Base-by-base conservation (phyloP, 305 asterid genomes). In the Fraxinus platypoda region DNA sequence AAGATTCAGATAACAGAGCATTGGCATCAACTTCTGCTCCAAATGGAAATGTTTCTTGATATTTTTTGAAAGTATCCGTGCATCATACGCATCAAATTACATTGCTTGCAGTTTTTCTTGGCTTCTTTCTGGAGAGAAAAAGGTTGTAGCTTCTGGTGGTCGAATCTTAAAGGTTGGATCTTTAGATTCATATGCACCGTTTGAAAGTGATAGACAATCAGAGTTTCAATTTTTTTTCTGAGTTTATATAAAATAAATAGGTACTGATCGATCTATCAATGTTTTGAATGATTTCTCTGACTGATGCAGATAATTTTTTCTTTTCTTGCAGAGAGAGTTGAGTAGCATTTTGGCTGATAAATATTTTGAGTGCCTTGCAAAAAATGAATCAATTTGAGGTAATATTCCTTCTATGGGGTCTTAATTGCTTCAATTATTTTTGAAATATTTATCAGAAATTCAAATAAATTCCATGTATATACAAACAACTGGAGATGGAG, bases 311-410 rank as follows among this genome's bases (percentile, higher is more conserved):
- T 38, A 30, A 30, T 30, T 38, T 11, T 90, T 19, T 83, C 84
- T 4, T 91, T 80, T 86, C 90, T 89, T 88, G 83, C 86, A 88
- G 94, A 82, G 86, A 88, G 85, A 85, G 90, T 82, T 62, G 86
- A 83, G 88, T 83, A 85, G 85, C 82, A 57, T 77, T 72, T 77
- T 25, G 15, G 34, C 59, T 49, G 57, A 46, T 21, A 87, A 82
- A 59, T 85, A 25, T 52, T 86, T 87, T 74, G 87, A 82, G 90
- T 88, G 94, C 89, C 93, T 77, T 83, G 91, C 88, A 88, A 91
- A 84, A 87, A 49, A 87, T 87, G 85, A 82, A 84, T 80, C 85
- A 85, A 88, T 49, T 87, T 87, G 88, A 93, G 93, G 90, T 91
- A 84, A 19, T 49, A 37, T 54, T 41, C 43, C 64, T 70, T 33